phyloP scores from a whole-genome alignment of 306 rosid genomes.

The Cucurbita moschata region DNA sequence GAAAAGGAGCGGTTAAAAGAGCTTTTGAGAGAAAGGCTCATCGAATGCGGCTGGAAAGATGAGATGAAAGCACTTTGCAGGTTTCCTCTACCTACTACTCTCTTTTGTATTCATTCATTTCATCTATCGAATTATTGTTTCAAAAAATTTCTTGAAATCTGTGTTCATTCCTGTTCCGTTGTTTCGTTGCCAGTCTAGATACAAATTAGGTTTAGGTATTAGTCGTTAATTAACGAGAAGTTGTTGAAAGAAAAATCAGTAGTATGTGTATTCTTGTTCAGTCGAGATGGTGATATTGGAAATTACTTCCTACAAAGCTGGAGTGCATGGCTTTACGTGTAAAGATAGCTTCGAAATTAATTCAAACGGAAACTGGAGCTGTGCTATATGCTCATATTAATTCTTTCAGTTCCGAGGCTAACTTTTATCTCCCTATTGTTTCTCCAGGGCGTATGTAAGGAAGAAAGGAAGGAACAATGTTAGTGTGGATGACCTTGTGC shows the following conservation, averaged over 20 bases:
- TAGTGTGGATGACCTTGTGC: slow-evolving; percentile 73
- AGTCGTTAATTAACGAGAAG: not conserved
- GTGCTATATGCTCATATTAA: not conserved
- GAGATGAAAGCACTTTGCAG: slow-evolving; percentile 93
- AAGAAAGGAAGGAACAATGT: slow-evolving; percentile 80
- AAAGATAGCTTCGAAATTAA: not conserved
- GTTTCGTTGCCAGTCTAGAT: not conserved
- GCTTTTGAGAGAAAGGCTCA: slow-evolving; percentile 81
- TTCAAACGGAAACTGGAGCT: not conserved
- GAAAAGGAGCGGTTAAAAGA: slow-evolving; percentile 82
- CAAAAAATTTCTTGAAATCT: too few species aligned
- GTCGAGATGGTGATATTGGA: not conserved
- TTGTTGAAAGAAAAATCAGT: not conserved
- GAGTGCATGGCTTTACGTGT: not conserved
- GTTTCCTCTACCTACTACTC: slow-evolving; percentile 9
- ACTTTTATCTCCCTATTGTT: not conserved
- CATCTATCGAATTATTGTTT: not conserved
- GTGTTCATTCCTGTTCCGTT: not conserved
- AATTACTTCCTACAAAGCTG: not conserved
- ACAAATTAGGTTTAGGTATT: not conserved
- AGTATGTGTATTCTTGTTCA: not conserved
- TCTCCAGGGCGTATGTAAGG: slow-evolving; percentile 50
- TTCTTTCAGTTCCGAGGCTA: not conserved
- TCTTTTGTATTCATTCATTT: not conserved
- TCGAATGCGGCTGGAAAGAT: slow-evolving; percentile 95